Conservation (phyloP, 2,329 filamentous ascomycete genomes). For the Nannizziopsis barbatae region DNA sequence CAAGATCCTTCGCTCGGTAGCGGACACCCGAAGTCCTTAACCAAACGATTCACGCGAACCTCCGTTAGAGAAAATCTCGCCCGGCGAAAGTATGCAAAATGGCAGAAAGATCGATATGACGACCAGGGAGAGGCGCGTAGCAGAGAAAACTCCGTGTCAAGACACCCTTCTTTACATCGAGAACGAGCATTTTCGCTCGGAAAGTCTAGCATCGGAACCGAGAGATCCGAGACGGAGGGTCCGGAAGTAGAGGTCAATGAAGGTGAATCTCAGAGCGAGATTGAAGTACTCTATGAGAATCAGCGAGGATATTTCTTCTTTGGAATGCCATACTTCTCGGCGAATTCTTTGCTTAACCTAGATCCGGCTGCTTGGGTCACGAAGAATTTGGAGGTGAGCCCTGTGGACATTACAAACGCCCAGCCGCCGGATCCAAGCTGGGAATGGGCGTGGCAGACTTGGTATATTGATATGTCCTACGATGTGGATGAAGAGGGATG, state of each 20-base stretch:
- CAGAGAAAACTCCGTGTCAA: conserved; percentile 9
- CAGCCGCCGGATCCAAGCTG: conserved; percentile 91
- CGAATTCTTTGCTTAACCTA: conserved; percentile 69
- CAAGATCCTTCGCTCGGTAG: conserved; percentile 17
- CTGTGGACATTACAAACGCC: conserved; percentile 67
- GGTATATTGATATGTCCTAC: conserved; percentile 67
- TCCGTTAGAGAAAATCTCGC: conserved; percentile 32
- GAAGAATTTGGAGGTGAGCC: conserved; percentile 43
- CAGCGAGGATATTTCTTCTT: conserved; percentile 84
- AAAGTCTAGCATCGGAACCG: conserved; percentile 1
- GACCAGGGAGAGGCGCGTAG: conserved; percentile 5
- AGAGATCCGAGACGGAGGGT: neutral
- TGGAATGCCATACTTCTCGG: conserved; percentile 79
- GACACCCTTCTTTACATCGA: neutral
- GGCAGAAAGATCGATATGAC: conserved; percentile 45
- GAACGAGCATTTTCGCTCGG: neutral
- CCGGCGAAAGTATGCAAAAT: conserved; percentile 40
- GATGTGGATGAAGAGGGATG: conserved; percentile 83
- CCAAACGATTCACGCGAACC: conserved; percentile 24
- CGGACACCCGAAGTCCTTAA: conserved; percentile 17
- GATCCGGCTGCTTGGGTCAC: conserved; percentile 87
- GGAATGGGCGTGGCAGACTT: conserved; percentile 71
- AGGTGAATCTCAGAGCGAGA: conserved; percentile 35
- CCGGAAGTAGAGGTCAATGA: conserved; percentile 14
- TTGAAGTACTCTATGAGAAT: conserved; percentile 93